Evolutionary conservation across 805 yeast species (phyloP).

Genomic region (Wickerhamomyces rabaulensis): DNA sequence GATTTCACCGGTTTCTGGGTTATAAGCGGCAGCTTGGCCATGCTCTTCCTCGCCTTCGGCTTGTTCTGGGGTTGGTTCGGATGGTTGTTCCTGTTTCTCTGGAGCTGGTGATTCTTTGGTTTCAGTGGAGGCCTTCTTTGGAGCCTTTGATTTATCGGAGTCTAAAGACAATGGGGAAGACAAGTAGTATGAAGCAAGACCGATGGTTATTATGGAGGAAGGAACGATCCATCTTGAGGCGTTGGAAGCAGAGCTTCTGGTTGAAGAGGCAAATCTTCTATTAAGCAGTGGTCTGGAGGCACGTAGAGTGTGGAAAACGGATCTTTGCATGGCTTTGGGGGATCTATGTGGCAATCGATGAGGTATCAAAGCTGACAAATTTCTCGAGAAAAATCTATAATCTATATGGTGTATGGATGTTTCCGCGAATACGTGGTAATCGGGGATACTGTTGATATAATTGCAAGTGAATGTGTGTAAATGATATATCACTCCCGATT

Average conservation of each 20-base stretch:
- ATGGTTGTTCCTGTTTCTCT: constrained; percentile 3
- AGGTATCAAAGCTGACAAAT: constrained; percentile 1
- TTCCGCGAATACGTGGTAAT: no score
- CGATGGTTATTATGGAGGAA: constrained; percentile 12
- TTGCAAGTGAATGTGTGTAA: no score
- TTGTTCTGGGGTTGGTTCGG: constrained; percentile 10
- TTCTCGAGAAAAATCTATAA: not conserved
- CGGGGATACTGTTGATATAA: no score
- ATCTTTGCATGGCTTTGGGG: not conserved
- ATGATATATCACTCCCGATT: no score
- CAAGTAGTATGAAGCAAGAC: constrained; percentile 13
- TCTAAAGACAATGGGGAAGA: constrained; percentile 18
- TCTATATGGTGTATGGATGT: not conserved
- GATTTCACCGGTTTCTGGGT: constrained; percentile 97
- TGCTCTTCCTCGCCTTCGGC: constrained; percentile 31
- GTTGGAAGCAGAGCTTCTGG: constrained; percentile 3
- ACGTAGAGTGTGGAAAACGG: constrained; percentile 1
- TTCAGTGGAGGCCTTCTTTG: constrained; percentile 2
- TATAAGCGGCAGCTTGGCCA: constrained; percentile 64
- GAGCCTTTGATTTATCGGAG: constrained; percentile 5
- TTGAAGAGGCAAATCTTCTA: constrained; percentile 11
- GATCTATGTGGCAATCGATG: not conserved
- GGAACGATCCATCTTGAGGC: constrained; percentile 14
- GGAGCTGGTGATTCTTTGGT: constrained; percentile 1
- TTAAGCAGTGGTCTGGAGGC: constrained; percentile 1